A percentile compares a stretch with the other conserved stretches of the same genome.
Evolutionary conservation across 805 yeast genomes (phyloP).

Genomic region (Myxozyma melibiosi): DNA sequence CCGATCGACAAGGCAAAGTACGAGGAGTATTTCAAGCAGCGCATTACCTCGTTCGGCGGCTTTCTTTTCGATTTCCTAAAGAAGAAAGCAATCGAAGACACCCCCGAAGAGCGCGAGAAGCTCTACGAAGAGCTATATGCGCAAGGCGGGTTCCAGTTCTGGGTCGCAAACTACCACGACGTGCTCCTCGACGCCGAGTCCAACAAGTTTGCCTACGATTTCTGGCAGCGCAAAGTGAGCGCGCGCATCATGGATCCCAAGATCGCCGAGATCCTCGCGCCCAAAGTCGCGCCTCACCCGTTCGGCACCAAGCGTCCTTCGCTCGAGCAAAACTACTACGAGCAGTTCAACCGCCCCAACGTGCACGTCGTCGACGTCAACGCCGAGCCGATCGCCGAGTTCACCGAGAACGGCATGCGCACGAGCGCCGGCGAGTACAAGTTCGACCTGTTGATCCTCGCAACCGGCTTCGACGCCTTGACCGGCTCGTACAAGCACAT

Average conservation of each 20-base stretch:
- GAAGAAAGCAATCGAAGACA: conserved; percentile 31
- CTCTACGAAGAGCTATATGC: conserved; percentile 35
- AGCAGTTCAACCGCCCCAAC: conserved; percentile 37
- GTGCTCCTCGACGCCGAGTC: conserved; percentile 30
- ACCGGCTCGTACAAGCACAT: conserved; percentile 39
- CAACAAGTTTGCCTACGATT: conserved; percentile 34
- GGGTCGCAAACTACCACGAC: conserved; percentile 39
- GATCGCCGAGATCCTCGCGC: conserved; percentile 35
- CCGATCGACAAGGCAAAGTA: conserved; percentile 16
- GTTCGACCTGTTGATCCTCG: conserved; percentile 33
- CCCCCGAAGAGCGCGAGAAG: conserved; percentile 33
- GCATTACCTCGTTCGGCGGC: conserved; percentile 36
- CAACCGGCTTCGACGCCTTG: conserved; percentile 37
- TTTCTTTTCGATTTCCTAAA: conserved; percentile 22
- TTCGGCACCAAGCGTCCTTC: conserved; percentile 38
- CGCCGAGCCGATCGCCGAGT: conserved; percentile 30
- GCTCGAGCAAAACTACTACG: conserved; percentile 37
- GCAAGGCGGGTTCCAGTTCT: conserved; percentile 40
- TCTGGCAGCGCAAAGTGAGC: conserved; percentile 35
- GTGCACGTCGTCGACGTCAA: conserved; percentile 38
- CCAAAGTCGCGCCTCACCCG: conserved; percentile 37
- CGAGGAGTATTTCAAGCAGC: conserved; percentile 24
- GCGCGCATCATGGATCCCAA: conserved; percentile 36
- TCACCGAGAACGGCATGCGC: conserved; percentile 35
- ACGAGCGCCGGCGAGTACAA: conserved; percentile 28